A percentile compares a stretch with the other conserved stretches of the same genome.
phyloP scores from a whole-genome alignment of 371 early-diverging fungal genomes.

The Dichotomocladium elegans region DNA sequence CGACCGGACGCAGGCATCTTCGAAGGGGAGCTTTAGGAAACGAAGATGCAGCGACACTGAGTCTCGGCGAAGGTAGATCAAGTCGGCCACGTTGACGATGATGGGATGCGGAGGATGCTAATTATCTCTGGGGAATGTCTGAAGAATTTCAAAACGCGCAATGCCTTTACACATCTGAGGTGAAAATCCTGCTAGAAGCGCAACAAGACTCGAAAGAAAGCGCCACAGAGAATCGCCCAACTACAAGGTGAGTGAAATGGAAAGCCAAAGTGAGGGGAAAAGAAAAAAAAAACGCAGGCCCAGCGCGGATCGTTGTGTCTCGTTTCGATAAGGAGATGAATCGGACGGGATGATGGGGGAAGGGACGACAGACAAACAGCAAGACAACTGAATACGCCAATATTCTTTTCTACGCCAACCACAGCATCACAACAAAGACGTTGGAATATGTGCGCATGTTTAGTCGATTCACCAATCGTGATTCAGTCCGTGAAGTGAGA shows the following conservation, averaged over 20 bases:
- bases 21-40: constrained; percentile 59
- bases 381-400: too few species aligned
- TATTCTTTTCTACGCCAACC: neutral
- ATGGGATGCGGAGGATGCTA: neutral
- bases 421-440: constrained; percentile 73
- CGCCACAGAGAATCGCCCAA: constrained; percentile 29
- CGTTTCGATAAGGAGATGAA: too few species aligned
- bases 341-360: too few species aligned
- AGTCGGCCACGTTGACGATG: neutral
- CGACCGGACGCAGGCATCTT: constrained; percentile 41
- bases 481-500: constrained; percentile 83
- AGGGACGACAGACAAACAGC: too few species aligned
- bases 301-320: too few species aligned
- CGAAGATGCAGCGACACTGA: constrained; percentile 70
- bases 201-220: constrained; percentile 46
- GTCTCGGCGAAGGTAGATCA: constrained; percentile 68
- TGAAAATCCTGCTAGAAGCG: constrained; percentile 75
- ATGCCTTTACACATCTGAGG: constrained; percentile 86
- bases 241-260: constrained; percentile 30
- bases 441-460: constrained; percentile 79
- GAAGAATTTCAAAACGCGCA: constrained; percentile 75
- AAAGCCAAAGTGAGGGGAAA: neutral
- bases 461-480: constrained; percentile 77
- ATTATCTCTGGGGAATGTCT: neutral
- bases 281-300: neutral